These are phyloP conservation scores for Tulasnella sp. DNA, from an alignment of 768 basidiomycete genomes.

Conservation along the genomic window DNA sequence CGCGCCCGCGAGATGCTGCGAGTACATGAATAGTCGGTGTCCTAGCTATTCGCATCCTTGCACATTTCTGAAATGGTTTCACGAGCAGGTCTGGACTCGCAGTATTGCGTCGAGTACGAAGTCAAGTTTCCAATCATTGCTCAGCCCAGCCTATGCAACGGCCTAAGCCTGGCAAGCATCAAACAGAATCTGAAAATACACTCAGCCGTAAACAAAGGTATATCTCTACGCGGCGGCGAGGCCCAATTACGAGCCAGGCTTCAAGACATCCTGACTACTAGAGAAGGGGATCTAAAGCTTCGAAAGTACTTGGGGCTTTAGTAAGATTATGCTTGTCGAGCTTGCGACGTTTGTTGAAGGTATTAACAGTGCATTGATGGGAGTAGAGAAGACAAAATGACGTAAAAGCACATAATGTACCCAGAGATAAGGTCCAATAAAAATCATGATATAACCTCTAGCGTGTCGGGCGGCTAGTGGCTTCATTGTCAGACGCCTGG, in stretches of 20 bases:
- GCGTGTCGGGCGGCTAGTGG: not conserved
- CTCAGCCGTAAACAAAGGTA: not conserved
- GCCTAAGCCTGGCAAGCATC: slow-evolving; percentile 9
- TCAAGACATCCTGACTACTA: slow-evolving; percentile 4
- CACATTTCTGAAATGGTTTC: not conserved
- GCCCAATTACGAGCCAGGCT: not conserved
- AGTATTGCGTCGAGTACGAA: slow-evolving; percentile 17
- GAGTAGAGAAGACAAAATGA: not conserved
- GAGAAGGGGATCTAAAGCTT: slow-evolving; percentile 16
- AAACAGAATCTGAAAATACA: slow-evolving; percentile 29
- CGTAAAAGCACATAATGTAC: slow-evolving; percentile 3
- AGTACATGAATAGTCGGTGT: slow-evolving; percentile 29
- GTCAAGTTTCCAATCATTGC: slow-evolving; percentile 6
- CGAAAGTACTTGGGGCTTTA: not conserved
- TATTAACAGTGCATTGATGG: not conserved
- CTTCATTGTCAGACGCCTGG: slow-evolving; percentile 14
- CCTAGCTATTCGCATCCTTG: not conserved
- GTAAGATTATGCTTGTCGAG: not conserved
- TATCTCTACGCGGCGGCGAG: slow-evolving; percentile 15
- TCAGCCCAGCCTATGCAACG: not conserved
- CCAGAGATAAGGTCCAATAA: slow-evolving; percentile 14
- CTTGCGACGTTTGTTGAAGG: not conserved
- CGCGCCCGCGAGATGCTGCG: not conserved
- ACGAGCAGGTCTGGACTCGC: slow-evolving; percentile 8
- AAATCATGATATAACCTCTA: slow-evolving; percentile 3